Evolutionary conservation across 2,329 filamentous ascomycete genomes (phyloP).

Genomic region (Thermomyces lanuginosus): DNA sequence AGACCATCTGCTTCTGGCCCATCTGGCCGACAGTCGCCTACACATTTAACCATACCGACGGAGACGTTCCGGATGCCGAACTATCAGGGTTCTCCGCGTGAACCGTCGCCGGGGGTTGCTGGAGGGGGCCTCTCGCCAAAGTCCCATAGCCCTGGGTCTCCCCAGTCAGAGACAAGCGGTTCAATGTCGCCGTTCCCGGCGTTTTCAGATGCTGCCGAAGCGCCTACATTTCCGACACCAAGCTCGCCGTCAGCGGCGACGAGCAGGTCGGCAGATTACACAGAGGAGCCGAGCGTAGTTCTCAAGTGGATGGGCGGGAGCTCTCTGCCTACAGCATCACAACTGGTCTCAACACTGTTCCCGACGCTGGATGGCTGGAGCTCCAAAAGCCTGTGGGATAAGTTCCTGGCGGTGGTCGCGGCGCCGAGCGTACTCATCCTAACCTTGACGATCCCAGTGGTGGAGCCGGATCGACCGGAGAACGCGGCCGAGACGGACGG

Average conservation of each 20-base stretch:
- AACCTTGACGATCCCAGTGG: constrained; percentile 78
- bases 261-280: no score
- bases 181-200: constrained; percentile 61
- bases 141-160: constrained; percentile 8
- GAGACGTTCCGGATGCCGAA: constrained; percentile 23
- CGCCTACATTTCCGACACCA: constrained; percentile 3
- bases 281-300: no score
- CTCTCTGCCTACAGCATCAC: no score
- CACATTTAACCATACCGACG: constrained; percentile 28
- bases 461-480: constrained; percentile 50
- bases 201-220: constrained; percentile 42
- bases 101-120: constrained; percentile 7
- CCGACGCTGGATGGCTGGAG: constrained; percentile 72
- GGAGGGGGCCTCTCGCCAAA: constrained; percentile 17
- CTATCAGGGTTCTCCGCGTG: constrained; percentile 14
- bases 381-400: constrained; percentile 72
- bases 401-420: constrained; percentile 62
- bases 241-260: no score
- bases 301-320: no score
- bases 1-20: constrained; percentile 21
- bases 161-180: no score
- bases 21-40: constrained; percentile 15
- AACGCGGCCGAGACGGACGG: constrained; percentile 27
- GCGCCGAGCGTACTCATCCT: constrained; percentile 83
- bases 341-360: constrained; percentile 62